Base-by-base conservation (phyloP, 176 grass and related monocot species). In the Carex scoparia region DNA sequence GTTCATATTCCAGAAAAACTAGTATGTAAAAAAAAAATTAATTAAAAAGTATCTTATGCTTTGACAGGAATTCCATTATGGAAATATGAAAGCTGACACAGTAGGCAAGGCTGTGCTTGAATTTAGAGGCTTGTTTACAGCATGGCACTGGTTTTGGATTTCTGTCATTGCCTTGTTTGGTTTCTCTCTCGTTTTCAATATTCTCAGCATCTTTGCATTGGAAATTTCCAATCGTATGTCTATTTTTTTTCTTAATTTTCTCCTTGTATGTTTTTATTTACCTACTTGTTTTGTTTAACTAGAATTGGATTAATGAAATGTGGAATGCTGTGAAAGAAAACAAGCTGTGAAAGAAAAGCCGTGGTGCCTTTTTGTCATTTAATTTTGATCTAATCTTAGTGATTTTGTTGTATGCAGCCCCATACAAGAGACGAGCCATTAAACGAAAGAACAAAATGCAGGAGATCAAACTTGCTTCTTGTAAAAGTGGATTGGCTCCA, bases 71-170 rank as follows among this genome's bases (percentile, higher is more conserved):
- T 88, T 92, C 60, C 57, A 90, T 70, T 90, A 91, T 63, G 70
- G 60, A 55, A 81, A 86, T 83, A 79, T 77, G 37, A 85, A 64
- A 62, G 84, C 85, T 16, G 86, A 87, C 53, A 93, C 92, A 23
- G 28, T 98, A 18, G 95, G 95, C 8, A 89, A 93, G 86, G 86
- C 86, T 68, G 88, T 98, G 40, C 91, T 98, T 72, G 89, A 86
- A 86, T 81, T 83, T 64, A 90, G 92, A 86, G 92, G 95, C 64
- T 76, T 88, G 85, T 65, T 89, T 57, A 98, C 86, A 27, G 82
- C 93, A 80, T 98, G 89, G 89, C 84, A 91, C 63, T 98, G 95
- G 92, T 98, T 93, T 57, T 98, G 95, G 95, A 89, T 91, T 88
- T 94, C 86, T 71, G 86, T 94, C 9, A 28, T 74, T 56, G 69